phyloP scores from a whole-genome alignment of 2,329 filamentous ascomycete genomes.

The Fusarium siculi region DNA sequence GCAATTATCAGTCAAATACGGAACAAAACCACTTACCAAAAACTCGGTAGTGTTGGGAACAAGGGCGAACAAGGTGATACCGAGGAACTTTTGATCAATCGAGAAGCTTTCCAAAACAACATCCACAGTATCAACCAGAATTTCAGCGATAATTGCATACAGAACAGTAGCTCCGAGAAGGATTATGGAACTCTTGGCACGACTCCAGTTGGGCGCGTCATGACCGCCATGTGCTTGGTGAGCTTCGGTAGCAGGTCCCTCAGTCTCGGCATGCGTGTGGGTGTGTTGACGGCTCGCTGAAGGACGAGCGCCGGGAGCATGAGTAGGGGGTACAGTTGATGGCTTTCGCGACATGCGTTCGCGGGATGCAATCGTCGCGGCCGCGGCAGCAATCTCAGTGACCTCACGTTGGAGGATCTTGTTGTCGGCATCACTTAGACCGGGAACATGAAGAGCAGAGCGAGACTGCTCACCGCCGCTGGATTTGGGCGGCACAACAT shows the following conservation, averaged over 20 bases:
- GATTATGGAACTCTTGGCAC: constrained; percentile 88
- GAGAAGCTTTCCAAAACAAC: constrained; percentile 91
- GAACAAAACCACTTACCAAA: constrained; percentile 67
- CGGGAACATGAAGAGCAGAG: constrained; percentile 67
- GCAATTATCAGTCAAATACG: not conserved
- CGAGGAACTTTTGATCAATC: constrained; percentile 96
- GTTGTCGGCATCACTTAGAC: constrained; percentile 85
- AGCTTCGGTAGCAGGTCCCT: constrained; percentile 49
- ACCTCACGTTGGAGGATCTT: constrained; percentile 84
- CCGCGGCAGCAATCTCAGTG: constrained; percentile 92
- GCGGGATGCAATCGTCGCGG: constrained; percentile 85
- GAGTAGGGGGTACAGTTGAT: constrained; percentile 46
- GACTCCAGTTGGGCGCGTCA: constrained; percentile 98
- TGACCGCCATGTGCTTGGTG: constrained; percentile 74
- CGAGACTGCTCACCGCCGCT: constrained; percentile 51
- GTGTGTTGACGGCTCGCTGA: constrained; percentile 49
- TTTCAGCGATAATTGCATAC: constrained; percentile 97
- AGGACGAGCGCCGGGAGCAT: constrained; percentile 30
- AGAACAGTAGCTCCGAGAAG: constrained; percentile 88
- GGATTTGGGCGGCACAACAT: constrained; percentile 80
- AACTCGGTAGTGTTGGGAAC: constrained; percentile 99
- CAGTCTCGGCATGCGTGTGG: constrained; percentile 38
- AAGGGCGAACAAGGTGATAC: constrained; percentile 94
- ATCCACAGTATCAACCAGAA: constrained; percentile 95
- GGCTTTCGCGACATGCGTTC: constrained; percentile 64